A percentile compares a stretch with the other conserved stretches of the same genome.
phyloP scores from a whole-genome alignment of 1,284 basidiomycete species.

The Cryptococcus sp. region DNA sequence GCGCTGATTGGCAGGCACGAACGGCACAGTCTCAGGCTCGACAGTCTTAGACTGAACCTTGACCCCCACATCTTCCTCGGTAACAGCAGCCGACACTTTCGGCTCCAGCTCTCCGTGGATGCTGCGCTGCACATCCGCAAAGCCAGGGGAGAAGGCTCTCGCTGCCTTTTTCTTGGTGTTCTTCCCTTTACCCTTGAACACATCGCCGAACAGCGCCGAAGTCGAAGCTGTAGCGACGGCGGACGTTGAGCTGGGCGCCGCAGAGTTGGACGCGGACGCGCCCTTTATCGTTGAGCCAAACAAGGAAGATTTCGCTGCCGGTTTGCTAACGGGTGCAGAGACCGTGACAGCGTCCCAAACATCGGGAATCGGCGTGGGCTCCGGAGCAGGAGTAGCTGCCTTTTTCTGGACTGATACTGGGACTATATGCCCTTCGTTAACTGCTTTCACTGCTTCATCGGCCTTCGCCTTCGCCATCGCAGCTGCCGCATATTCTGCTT shows the following conservation, averaged over 20 bases:
- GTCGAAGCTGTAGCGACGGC: slow-evolving; percentile 36
- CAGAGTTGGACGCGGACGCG: too few relatives aligned
- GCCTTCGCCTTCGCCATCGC: background rate
- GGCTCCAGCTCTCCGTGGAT: slow-evolving; percentile 22
- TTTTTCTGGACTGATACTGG: background rate
- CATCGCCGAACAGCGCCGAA: slow-evolving; percentile 15
- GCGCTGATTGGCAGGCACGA: slow-evolving; percentile 58
- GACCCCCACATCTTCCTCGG: slow-evolving; percentile 38
- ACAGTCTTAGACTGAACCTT: background rate
- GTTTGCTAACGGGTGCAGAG: background rate
- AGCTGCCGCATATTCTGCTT: slow-evolving; percentile 4
- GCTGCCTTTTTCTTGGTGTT: slow-evolving; percentile 1
- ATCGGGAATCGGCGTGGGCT: slow-evolving; percentile 20
- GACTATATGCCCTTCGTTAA: background rate
- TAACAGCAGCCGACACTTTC: slow-evolving; percentile 11
- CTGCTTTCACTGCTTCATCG: background rate
- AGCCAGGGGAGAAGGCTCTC: slow-evolving; percentile 29
- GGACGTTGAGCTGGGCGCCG: slow-evolving; percentile 19
- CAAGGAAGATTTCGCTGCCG: slow-evolving; percentile 14
- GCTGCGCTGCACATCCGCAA: slow-evolving; percentile 20
- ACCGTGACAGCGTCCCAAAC: slow-evolving; percentile 21
- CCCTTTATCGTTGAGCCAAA: slow-evolving; percentile 27
- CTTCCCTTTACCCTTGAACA: slow-evolving; percentile 6
- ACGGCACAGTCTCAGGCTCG: slow-evolving; percentile 63
- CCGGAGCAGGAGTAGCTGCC: slow-evolving; percentile 9